These are phyloP conservation scores for Neonectria punicea DNA, from an alignment of 2,329 filamentous ascomycete genomes.

Conservation along the genomic window DNA sequence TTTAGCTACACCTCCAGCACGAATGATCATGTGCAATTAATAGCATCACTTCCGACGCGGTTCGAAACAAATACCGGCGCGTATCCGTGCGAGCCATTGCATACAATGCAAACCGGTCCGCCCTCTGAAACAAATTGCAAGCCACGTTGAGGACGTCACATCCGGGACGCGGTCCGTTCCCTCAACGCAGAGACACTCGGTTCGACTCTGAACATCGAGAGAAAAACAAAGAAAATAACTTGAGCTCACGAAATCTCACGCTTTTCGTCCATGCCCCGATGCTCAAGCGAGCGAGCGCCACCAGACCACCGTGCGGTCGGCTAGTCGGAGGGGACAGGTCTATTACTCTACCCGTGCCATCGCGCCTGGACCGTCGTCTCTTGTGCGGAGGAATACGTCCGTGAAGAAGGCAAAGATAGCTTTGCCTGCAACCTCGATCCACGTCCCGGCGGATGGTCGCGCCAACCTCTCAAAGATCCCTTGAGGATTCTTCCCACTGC, in stretches of 20 bases:
- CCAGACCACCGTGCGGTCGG: slow-evolving; percentile 1
- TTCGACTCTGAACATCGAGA: background rate
- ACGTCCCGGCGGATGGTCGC: background rate
- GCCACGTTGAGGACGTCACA: slow-evolving; percentile 32
- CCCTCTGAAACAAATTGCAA: slow-evolving; percentile 35
- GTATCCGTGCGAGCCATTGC: slow-evolving; percentile 22
- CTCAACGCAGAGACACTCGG: slow-evolving; percentile 3
- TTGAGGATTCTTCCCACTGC: background rate
- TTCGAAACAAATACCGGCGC: slow-evolving; percentile 15
- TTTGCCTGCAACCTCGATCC: background rate
- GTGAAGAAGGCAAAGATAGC: background rate
- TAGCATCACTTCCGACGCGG: slow-evolving; percentile 6
- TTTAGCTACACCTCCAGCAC: background rate
- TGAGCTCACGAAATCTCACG: background rate
- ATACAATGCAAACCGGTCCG: slow-evolving; percentile 23
- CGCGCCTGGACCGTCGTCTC: background rate
- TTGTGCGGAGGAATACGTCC: background rate
- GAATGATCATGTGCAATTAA: background rate
- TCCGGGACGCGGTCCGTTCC: slow-evolving; percentile 13
- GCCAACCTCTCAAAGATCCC: background rate
- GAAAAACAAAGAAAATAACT: background rate
- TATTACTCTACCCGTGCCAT: background rate
- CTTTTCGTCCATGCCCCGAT: background rate
- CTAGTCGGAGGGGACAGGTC: background rate
- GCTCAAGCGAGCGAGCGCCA: background rate